Conservation (phyloP, 108 stramenopile species). For the Fragilaria radians region DNA sequence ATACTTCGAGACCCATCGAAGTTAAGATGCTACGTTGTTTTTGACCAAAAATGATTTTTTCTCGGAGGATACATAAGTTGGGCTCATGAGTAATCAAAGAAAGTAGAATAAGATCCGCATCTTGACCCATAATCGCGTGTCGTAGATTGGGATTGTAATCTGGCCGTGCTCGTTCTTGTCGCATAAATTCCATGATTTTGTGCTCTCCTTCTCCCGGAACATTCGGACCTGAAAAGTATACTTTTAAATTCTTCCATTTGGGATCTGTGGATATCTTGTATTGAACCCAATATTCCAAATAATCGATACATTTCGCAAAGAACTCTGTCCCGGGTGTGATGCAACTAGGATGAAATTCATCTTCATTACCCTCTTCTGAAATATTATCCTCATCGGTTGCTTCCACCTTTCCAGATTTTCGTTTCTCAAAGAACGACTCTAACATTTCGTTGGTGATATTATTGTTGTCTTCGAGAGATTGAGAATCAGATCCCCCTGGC, state of each 20-base stretch:
- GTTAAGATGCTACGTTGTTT: constrained; percentile 12
- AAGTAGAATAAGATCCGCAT: constrained; percentile 99
- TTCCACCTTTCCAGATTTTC: constrained; percentile 58
- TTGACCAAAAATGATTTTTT: constrained; percentile 88
- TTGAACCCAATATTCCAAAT: constrained; percentile 61
- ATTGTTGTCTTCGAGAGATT: constrained; percentile 16
- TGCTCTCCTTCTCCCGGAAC: constrained; percentile 99
- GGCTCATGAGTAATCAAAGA: constrained; percentile 97
- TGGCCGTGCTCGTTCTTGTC: constrained; percentile 53
- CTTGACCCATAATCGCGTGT: constrained; percentile 98
- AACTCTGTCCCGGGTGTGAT: constrained; percentile 99
- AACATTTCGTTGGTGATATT: constrained; percentile 3
- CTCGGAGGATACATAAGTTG: constrained; percentile 86
- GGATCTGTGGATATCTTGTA: constrained; percentile 75
- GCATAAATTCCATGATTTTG: constrained; percentile 99
- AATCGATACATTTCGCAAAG: constrained; percentile 69
- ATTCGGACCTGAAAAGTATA: constrained; percentile 95
- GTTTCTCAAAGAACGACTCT: background rate
- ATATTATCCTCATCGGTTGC: constrained; percentile 7
- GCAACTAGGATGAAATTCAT: constrained; percentile 93
- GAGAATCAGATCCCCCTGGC: constrained; percentile 19
- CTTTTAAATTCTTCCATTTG: constrained; percentile 67
- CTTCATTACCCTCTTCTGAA: constrained; percentile 12
- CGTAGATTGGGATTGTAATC: constrained; percentile 87
- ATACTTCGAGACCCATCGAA: constrained; percentile 27